Base-by-base conservation (phyloP, 2,329 filamentous ascomycete genomes). In the Zalaria sp. region DNA sequence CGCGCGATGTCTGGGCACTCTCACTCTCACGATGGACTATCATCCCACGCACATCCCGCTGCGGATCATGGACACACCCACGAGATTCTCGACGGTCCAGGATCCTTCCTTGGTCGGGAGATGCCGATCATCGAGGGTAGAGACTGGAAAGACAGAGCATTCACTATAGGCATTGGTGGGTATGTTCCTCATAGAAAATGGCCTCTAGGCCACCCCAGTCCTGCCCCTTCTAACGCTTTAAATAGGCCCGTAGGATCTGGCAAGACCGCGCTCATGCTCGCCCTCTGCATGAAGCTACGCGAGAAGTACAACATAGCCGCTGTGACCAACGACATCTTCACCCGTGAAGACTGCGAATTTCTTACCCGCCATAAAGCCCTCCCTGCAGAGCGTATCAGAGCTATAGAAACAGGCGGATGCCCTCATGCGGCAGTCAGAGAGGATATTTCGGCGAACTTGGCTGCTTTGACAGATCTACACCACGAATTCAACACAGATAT, bases 311-410 rank as follows among this genome's bases (percentile, higher is more conserved):
- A 80, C 57, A 83, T 98, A 55, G 91, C 91, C 1, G 91, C 87
- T 46, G 89, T 98, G 25, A 98, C 91, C 39, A 96, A 96, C 72
- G 89, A 96, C 71, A 96, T 96, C 71, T 96, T 96, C 72, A 96
- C 89, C 25, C 82, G 72, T 49, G 91, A 98, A 67, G 91, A 98
- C 70, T 88, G 88, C 68, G 91, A 96, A 64, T 98, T 98, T 68
- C 79, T 98, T 26, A 93, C 86, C 45, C 79, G 79, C 43, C 74
- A 95, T 72, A 73, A 76, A 49, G 91, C 91, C 4, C 79, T 96
- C 0, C 82, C 88, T 0, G 73, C 88, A 4, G 63, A 73, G 27
- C 84, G 89, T 46, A 96, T 96, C 67, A 78, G 82, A 46, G 91
- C 91, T 57, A 96, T 98, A 63, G 91, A 98, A 66, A 98, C 91